Percentiles rank a stretch among this genome's conserved stretches.
phyloP scores from a whole-genome alignment of 192 early-diverging fungal species.

The Backusella psychrophila region DNA sequence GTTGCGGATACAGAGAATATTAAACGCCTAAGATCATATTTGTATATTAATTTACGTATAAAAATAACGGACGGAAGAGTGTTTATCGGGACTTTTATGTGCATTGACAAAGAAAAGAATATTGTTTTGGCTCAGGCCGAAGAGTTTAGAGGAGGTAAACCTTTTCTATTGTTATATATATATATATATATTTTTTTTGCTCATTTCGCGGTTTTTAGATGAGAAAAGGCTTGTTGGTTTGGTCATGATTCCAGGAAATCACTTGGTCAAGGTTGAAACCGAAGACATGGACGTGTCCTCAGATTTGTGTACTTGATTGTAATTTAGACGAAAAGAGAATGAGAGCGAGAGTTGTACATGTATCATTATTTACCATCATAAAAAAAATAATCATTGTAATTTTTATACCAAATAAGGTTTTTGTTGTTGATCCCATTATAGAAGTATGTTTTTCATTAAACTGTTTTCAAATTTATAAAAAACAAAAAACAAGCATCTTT shows the following conservation, averaged over 20 bases:
- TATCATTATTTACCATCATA: background rate
- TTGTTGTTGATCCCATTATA: background rate
- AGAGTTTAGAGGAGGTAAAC: conserved; percentile 55
- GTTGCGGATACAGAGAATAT: conserved; percentile 36
- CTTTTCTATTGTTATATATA: background rate
- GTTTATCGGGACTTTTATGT: conserved; percentile 71
- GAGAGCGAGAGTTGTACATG: background rate
- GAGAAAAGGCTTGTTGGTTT: conserved; percentile 64
- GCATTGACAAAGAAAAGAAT: conserved; percentile 72
- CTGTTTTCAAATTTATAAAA: background rate
- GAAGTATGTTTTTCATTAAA: conserved; percentile 6
- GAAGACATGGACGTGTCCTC: conserved; percentile 39
- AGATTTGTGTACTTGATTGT: conserved; percentile 19
- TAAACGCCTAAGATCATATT: conserved; percentile 43
- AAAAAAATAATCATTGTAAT: background rate
- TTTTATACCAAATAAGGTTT: background rate
- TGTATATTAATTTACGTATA: conserved; percentile 55
- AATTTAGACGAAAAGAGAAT: background rate
- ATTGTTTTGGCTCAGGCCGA: conserved; percentile 67
- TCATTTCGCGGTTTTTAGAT: conserved; percentile 27
- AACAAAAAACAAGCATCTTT: background rate
- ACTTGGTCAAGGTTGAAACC: conserved; percentile 59
- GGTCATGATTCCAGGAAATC: conserved; percentile 77
- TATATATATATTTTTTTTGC: too few species aligned
- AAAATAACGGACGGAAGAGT: conserved; percentile 63